Percentiles rank a stretch among this genome's conserved stretches.
These are phyloP conservation scores for Candida ulmi DNA, from an alignment of 805 yeast species.

Conservation along the genomic window DNA sequence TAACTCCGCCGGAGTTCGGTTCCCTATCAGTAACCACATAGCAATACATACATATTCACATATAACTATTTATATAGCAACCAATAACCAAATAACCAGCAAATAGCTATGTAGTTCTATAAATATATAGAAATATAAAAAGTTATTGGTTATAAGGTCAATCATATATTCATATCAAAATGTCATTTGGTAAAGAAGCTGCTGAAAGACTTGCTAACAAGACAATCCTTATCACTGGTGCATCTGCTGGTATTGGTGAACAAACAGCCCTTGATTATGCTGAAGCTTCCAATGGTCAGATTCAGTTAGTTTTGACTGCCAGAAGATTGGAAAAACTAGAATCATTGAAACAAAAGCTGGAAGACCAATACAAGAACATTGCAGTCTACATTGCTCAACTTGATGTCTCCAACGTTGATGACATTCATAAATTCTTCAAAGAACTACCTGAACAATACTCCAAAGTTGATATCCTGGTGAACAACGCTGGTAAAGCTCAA, in stretches of 20 bases:
- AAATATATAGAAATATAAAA: no score
- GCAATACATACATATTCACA: no score
- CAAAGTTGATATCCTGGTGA: constrained; percentile 59
- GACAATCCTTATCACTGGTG: constrained; percentile 83
- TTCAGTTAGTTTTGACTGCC: constrained; percentile 71
- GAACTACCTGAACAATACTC: constrained; percentile 52
- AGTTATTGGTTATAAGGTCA: no score
- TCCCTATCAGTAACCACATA: no score
- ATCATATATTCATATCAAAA: no score
- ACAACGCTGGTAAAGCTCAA: constrained; percentile 75
- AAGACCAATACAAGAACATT: constrained; percentile 39
- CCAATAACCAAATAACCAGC: neutral
- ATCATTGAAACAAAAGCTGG: constrained; percentile 42
- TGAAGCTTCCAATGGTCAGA: constrained; percentile 62
- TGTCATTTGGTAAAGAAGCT: constrained; percentile 36
- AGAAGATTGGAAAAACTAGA: constrained; percentile 64
- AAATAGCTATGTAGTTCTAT: neutral
- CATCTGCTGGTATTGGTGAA: constrained; percentile 91
- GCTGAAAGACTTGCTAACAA: constrained; percentile 79
- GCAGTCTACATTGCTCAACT: constrained; percentile 41
- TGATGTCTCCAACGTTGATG: constrained; percentile 53
- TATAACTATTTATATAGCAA: no score
- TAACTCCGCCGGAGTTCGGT: no score
- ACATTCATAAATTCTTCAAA: constrained; percentile 44
- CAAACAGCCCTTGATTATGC: constrained; percentile 90